Evolutionary conservation across 768 basidiomycete species (phyloP).

Genomic region (Butyriboletus loyo): DNA sequence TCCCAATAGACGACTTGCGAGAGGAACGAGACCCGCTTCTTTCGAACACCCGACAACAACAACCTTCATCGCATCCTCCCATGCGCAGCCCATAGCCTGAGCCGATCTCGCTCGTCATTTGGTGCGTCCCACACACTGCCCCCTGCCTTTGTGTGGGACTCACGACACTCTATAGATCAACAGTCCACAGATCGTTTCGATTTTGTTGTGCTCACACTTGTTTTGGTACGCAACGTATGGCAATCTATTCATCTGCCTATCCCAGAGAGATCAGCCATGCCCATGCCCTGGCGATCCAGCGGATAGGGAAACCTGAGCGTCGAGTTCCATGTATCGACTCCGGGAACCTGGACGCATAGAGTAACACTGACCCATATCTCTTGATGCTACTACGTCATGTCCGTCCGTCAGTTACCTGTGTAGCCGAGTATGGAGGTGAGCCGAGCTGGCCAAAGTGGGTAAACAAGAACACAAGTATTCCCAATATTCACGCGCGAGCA

Average conservation of each 20-base stretch:
- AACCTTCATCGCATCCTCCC: constrained; percentile 22
- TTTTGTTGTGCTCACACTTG: background rate
- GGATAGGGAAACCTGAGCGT: background rate
- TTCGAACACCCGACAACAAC: constrained; percentile 19
- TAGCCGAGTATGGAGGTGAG: background rate
- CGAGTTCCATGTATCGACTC: background rate
- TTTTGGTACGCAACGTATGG: background rate
- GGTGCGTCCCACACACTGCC: background rate
- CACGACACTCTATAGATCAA: background rate
- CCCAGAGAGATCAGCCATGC: background rate
- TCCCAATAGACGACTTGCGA: constrained; percentile 2
- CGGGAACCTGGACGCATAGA: too few relatives aligned
- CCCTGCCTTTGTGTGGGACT: background rate
- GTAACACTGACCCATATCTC: too few relatives aligned
- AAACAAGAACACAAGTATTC: background rate
- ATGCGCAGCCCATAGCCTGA: constrained; percentile 13
- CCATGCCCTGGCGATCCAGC: too few relatives aligned
- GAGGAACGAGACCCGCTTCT: constrained; percentile 24
- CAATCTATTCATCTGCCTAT: background rate
- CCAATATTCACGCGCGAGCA: background rate
- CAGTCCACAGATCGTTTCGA: background rate
- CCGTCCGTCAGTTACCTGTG: background rate
- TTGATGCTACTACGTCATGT: background rate
- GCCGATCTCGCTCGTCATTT: background rate
- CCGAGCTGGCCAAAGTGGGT: background rate